Conservation (phyloP, 345 rosid genomes). For the Draba incana region DNA sequence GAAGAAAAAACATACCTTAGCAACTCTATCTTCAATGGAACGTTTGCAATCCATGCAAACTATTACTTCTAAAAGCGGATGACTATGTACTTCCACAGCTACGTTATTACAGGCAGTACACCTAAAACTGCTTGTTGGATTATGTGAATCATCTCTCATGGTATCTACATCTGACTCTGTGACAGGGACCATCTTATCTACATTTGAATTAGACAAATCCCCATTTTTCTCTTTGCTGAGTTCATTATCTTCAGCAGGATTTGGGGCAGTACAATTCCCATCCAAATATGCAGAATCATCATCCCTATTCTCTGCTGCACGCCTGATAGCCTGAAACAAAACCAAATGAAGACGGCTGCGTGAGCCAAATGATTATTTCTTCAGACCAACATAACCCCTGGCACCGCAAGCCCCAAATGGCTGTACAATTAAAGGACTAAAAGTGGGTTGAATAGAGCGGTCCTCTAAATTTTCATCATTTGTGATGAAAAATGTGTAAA, state of each 20-base stretch:
- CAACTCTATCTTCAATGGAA: constrained; percentile 62
- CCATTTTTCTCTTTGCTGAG: constrained; percentile 43
- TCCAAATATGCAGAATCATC: constrained; percentile 39
- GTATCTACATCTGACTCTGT: constrained; percentile 53
- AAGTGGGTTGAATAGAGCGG: too few species aligned
- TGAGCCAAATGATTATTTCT: constrained; percentile 32
- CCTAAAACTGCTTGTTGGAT: constrained; percentile 47
- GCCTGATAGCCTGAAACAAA: constrained; percentile 40
- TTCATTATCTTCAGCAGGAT: constrained; percentile 31
- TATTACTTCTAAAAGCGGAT: constrained; percentile 85
- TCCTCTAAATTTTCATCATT: too few species aligned
- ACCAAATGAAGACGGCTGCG: constrained; percentile 32
- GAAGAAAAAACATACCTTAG: constrained; percentile 62
- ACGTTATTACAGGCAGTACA: constrained; percentile 83
- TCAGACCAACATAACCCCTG: constrained; percentile 11
- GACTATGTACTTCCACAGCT: constrained; percentile 67
- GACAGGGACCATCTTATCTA: constrained; percentile 50
- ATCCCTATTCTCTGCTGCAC: constrained; percentile 41
- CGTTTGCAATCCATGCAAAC: constrained; percentile 84
- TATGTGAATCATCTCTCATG: constrained; percentile 41
- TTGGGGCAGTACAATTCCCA: constrained; percentile 31
- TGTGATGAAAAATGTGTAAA: too few species aligned
- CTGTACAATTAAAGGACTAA: too few species aligned
- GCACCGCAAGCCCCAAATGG: constrained; percentile 14
- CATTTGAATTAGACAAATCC: constrained; percentile 45